Evolutionary conservation across 2,329 filamentous ascomycete genomes (phyloP), one percentile per base, ranked within the genome.

Genomic region (Botrytis cinerea): DNA sequence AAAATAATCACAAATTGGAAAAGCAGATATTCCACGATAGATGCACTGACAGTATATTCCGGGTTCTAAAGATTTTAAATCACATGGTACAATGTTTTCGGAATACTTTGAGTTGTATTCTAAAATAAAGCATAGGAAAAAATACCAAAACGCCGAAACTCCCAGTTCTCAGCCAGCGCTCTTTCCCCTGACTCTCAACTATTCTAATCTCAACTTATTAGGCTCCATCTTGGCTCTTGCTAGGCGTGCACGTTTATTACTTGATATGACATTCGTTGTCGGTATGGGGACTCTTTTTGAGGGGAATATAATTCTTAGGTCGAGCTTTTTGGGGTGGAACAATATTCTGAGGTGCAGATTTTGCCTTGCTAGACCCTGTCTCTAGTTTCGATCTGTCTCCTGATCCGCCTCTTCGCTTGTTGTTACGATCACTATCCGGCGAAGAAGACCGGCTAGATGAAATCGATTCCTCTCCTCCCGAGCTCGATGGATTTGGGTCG

Each of bases 241-340:
- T 48, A 4, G 8, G 20, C 22, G 2, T 4, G 10, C 46, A 20
- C 8, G 8, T 4, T 22, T 4, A 25, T 48, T 10, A 4, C 7
- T 22, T 22, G 1, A 22, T 22, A 12, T 48, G 1, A 5, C 9
- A 22, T 48, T 48, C 20, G 2, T 0, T 6, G 0, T n/a, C 1
- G 25, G 48, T 51, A n/a, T n/a, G 48, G 2, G 4, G 25, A 51
- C 48, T 51, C 1, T 38, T 38, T 38, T 38, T 38, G 38, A 38
- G 7, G 38, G 38, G 38, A 38, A 38, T 38, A 38, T 38, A 38
- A 38, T 38, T 38, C 38, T 38, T 38, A 38, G 38, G 38, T 38
- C 7, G 38, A 38, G 8, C 38, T 38, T 38, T 38, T 38, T 38
- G 38, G 38, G 38, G 38, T 1, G 38, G 38, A 38, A 38, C 8